phyloP scores from a whole-genome alignment of 805 yeast species.

The Cyberlindnera xylosilytica region DNA sequence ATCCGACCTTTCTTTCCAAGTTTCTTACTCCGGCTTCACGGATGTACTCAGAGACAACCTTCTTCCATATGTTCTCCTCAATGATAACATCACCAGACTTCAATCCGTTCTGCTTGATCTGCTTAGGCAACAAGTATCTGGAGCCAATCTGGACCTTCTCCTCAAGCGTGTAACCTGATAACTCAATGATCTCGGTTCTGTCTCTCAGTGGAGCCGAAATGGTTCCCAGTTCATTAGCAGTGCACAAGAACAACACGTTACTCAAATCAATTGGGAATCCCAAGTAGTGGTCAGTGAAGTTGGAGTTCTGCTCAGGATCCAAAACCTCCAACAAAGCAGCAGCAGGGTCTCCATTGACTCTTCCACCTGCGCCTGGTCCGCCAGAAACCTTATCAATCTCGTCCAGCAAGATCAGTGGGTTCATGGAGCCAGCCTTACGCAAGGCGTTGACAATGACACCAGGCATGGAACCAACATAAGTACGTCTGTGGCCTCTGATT shows the following conservation, averaged over 20 bases:
- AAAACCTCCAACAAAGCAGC: constrained; percentile 85
- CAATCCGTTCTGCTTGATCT: constrained; percentile 65
- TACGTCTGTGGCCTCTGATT: constrained; percentile 85
- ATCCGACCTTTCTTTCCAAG: constrained; percentile 70
- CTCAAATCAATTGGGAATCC: constrained; percentile 86
- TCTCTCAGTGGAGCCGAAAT: constrained; percentile 77
- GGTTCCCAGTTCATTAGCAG: constrained; percentile 74
- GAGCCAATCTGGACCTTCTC: constrained; percentile 75
- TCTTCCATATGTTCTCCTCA: constrained; percentile 51
- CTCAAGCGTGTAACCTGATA: constrained; percentile 74
- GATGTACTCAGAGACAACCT: constrained; percentile 66
- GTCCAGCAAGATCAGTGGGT: constrained; percentile 79
- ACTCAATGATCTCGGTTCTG: constrained; percentile 76
- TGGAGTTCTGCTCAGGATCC: constrained; percentile 83
- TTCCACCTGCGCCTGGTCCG: constrained; percentile 39
- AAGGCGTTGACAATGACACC: constrained; percentile 77
- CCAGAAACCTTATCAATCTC: constrained; percentile 81
- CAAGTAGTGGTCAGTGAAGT: constrained; percentile 77
- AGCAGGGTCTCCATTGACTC: constrained; percentile 79
- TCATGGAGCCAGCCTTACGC: constrained; percentile 71
- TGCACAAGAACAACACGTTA: constrained; percentile 77
- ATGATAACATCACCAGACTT: constrained; percentile 41
- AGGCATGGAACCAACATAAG: constrained; percentile 91
- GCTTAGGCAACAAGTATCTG: constrained; percentile 71
- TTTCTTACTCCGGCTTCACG: constrained; percentile 85